phyloP scores from a whole-genome alignment of 2,329 filamentous ascomycete species.

The Colletotrichum higginsianum region DNA sequence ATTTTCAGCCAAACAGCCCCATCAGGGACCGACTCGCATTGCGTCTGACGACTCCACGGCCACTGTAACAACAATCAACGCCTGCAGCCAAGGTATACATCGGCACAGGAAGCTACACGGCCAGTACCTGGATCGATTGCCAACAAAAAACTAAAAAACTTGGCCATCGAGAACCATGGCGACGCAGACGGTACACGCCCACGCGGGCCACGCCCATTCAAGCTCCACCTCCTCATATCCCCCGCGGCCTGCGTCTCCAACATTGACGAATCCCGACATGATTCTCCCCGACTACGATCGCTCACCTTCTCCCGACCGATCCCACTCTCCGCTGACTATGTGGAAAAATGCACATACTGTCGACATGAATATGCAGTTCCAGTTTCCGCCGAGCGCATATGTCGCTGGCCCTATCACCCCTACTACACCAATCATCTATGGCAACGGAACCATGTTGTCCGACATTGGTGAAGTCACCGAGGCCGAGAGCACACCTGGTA shows the following conservation, averaged over 20 bases:
- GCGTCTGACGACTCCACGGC: constrained; percentile 31
- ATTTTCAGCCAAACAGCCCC: constrained; percentile 13
- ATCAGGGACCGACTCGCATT: constrained; percentile 22
- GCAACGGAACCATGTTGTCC: constrained; percentile 78
- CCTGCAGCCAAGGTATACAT: constrained; percentile 18
- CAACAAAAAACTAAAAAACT: neutral
- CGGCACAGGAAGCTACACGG: constrained; percentile 13
- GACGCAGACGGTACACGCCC: constrained; percentile 46
- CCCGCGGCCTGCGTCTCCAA: constrained; percentile 80
- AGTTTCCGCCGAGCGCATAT: constrained; percentile 62
- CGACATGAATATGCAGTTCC: constrained; percentile 52
- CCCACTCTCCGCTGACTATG: constrained; percentile 66
- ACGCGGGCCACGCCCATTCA: constrained; percentile 42
- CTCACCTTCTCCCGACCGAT: constrained; percentile 66
- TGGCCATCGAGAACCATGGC: constrained; percentile 48
- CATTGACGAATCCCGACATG: constrained; percentile 94
- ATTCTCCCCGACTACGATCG: constrained; percentile 83
- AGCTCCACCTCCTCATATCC: constrained; percentile 56
- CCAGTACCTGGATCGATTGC: constrained; percentile 20
- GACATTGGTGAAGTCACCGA: constrained; percentile 74
- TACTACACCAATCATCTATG: constrained; percentile 77
- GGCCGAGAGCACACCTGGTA: constrained; percentile 65
- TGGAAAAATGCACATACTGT: constrained; percentile 64
- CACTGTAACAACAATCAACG: constrained; percentile 38
- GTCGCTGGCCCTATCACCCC: constrained; percentile 63